Base-by-base conservation (phyloP, 345 rosid species). In the Eucalyptus guilfoylei region DNA sequence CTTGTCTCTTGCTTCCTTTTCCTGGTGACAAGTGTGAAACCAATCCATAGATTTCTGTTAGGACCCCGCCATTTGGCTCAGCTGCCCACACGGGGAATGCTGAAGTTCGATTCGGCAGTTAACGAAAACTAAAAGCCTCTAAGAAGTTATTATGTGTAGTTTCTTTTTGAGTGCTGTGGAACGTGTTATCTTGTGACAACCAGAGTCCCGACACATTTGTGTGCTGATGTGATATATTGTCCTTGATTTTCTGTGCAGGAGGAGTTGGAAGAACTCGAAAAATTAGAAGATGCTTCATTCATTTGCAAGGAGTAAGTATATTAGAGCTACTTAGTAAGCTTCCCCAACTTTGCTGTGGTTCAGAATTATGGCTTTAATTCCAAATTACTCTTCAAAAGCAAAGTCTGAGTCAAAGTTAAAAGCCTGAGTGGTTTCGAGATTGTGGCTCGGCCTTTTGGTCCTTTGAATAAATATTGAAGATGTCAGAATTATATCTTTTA, bases 201-300 rank as follows among this genome's bases (percentile, higher is more conserved):
- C 67, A 32, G 67, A 50, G 67, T 44, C 44, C 37, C n/a, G 3
- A 52, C 9, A 30, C 64, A 50, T 60, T 34, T 50, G 47, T 86
- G 44, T 15, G 47, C 88, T 34, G 44, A 67, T 48, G 42, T 37
- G 15, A 67, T 64, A 40, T 26, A 30, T 49, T 49, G 9, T 89
- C 47, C 87, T 81, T n/a, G 37, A 85, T 26, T 67, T 45, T 32
- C 34, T 76, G 7, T 40, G 47, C 98, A 97, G 99, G 96, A 96
- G 89, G 99, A 97, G 89, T 88, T 96, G 89, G 98, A 96, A 90
- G 92, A 87, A 90, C 95, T 97, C 85, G 98, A 97, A 87, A 97
- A 89, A 90, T 93, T 92, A 92, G 96, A 95, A 26, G 93, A 87
- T 54, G 96, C 91, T 34, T 87, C 91, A 26, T 52, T 40, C 28